Base-by-base conservation (phyloP, 495 filamentous ascomycete species). In the Cryomyces antarcticus region DNA sequence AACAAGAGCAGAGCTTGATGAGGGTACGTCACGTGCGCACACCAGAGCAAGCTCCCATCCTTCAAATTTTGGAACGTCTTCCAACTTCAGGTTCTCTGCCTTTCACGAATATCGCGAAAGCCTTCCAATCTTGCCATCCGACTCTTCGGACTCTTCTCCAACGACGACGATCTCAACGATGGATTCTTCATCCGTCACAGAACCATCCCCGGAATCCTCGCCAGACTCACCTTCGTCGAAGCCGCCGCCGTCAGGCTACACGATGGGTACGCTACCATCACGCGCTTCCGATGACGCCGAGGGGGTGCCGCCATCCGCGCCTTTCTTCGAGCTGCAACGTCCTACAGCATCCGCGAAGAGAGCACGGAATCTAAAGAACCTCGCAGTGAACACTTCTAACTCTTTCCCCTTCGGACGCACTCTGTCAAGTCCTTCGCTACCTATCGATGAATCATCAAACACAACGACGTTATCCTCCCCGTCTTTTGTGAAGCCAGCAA, bases 81-180 rank as follows among this genome's bases (percentile, higher is more conserved):
- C 17, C 17, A 24, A 24, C 17, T 24, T 24, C 17, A 24, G 17
- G 17, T 57, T 57, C 40, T 41, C 52, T 30, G 41, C 46, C 11
- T 58, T 56, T 31, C 57, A 60, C 57, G 64, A 71, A 51, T 71
- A 73, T 52, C 67, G 72, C 58, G 67, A 72, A 52, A 78, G 73
- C 57, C 73, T 73, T n/a, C 88, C 83, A 28, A 92, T 82, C 4
- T 75, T 78, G 45, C 70, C 73, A 37, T 82, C 82, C 6, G 85
- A 80, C 38, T 97, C 89, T 4, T 80, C 77, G 28, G 86, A 95
- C 52, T 93, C 87, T 6, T 96, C 89, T 13, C 89, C 89, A 0
- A 95, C 89, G 12, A 96, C 85, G 3, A 93, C 88, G 1, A 71
- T 87, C n/a, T 93, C 86, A 10, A 93, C 85, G 9, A 80, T 87